Base-by-base conservation (phyloP, 2,329 filamentous ascomycete species). In the Coniochaeta ligniaria region DNA sequence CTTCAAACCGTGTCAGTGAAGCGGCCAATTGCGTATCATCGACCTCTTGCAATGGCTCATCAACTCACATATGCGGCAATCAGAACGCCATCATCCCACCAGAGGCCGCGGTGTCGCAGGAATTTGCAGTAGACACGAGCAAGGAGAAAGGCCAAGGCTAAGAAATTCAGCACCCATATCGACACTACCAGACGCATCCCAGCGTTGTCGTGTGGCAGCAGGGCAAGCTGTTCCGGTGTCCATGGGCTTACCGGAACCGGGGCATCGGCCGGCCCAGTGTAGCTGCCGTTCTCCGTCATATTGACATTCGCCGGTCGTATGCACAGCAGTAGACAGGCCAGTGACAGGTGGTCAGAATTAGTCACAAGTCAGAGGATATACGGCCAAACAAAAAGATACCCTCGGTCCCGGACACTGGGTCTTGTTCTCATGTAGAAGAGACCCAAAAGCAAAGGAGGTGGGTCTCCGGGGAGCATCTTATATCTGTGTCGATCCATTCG, bases 81-180 rank as follows among this genome's bases (percentile, higher is more conserved):
- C 3, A 68, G 61, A 26, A 70, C 57, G 2, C 57, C 60, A 47
- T 69, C 68, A 28, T 70, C 69, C 61, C 66, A 65, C 64, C 68
- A 68, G 9, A 70, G 57, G 0, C 62, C 60, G 7, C 63, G 61
- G n/a, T 65, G 61, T 20, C 65, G 62, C 8, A 62, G 57, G 26
- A 63, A 59, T 33, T 68, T 64, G 62, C 64, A 66, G 47, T 67
- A 64, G 2, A 70, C 26, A 14, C 69, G 66, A 17, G 47, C 45
- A 24, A 56, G 28, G 33, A 60, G 58, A 22, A 60, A 60, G 7
- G 20, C 58, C 24, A 54, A 17, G 5, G 58, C 45, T 6, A 60
- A 33, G 28, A 38, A 28, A 22, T 38, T 36, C 45, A 60, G 14
- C n/a, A 55, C 58, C 58, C 58, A 60, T 28, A 60, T 56, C 17